Conservation (phyloP, 495 filamentous ascomycete genomes). For the Penicillium ochrochloron region DNA sequence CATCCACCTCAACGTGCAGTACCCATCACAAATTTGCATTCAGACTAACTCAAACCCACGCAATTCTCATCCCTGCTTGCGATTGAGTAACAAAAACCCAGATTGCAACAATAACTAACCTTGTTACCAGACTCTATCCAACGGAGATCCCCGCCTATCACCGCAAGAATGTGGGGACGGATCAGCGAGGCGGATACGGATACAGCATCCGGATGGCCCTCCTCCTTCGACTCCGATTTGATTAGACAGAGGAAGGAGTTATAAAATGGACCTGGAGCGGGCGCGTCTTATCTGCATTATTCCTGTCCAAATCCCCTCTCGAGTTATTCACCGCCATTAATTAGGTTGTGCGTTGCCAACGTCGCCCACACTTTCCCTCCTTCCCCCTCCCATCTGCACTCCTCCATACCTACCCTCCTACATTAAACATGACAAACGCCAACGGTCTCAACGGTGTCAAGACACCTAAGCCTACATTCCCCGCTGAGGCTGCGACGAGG, state of each 20-base stretch:
- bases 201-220: slow-evolving; percentile 22
- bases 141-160: slow-evolving; percentile 9
- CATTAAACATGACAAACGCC: slow-evolving; percentile 17
- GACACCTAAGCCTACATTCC: slow-evolving; percentile 39
- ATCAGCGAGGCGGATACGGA: slow-evolving; percentile 35
- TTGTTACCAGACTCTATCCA: not conserved
- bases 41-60: not conserved
- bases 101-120: not conserved
- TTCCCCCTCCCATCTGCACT: not conserved
- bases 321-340: not conserved
- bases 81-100: slow-evolving; percentile 3
- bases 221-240: slow-evolving; percentile 15
- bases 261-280: slow-evolving; percentile 18
- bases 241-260: slow-evolving; percentile 1
- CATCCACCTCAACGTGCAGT: not conserved
- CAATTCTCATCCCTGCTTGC: not conserved
- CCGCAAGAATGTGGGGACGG: slow-evolving; percentile 26
- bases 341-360: not conserved
- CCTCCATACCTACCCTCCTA: slow-evolving; percentile 1
- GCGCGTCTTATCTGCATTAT: slow-evolving; percentile 12
- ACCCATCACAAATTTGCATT: not conserved
- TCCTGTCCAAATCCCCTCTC: not conserved
- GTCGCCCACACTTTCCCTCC: not conserved
- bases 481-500: slow-evolving; percentile 41
- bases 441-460: slow-evolving; percentile 27